Evolutionary conservation across 1,284 basidiomycete genomes (phyloP).

Genomic region (Ustilago cynodontis): DNA sequence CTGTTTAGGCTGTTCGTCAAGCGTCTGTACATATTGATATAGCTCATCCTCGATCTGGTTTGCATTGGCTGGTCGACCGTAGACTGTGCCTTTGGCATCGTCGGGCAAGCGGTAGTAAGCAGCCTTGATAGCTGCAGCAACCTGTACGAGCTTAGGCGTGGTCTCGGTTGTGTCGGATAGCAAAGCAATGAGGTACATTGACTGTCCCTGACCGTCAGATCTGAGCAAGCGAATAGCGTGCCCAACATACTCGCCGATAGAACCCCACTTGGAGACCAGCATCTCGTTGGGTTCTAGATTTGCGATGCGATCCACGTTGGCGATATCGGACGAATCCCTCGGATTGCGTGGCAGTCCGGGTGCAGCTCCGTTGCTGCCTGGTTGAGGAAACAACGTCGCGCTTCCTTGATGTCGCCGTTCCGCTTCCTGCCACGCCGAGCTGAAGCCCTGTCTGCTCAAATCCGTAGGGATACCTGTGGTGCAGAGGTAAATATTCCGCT

Average conservation of each 20-base stretch:
- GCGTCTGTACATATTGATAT: slow-evolving; percentile 82
- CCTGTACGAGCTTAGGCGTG: slow-evolving; percentile 81
- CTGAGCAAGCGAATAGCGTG: slow-evolving; percentile 78
- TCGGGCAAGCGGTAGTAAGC: slow-evolving; percentile 75
- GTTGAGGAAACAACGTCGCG: background rate
- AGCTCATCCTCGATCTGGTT: slow-evolving; percentile 74
- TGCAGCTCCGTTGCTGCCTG: background rate
- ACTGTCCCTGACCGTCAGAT: slow-evolving; percentile 70
- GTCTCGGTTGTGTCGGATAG: slow-evolving; percentile 77
- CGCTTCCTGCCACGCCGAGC: slow-evolving; percentile 33
- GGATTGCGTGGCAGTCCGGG: background rate
- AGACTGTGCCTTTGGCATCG: slow-evolving; percentile 67
- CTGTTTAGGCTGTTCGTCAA: slow-evolving; percentile 70
- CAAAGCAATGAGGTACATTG: slow-evolving; percentile 80
- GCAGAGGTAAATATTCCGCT: slow-evolving; percentile 50
- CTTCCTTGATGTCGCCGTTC: slow-evolving; percentile 19
- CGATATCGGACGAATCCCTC: background rate
- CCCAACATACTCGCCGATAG: slow-evolving; percentile 77
- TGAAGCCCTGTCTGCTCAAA: slow-evolving; percentile 27
- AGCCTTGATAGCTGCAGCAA: slow-evolving; percentile 83
- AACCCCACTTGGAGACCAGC: slow-evolving; percentile 77
- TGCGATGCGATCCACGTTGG: slow-evolving; percentile 20
- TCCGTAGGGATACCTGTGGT: slow-evolving; percentile 35
- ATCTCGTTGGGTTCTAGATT: slow-evolving; percentile 76
- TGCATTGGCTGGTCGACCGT: slow-evolving; percentile 6